Evolutionary conservation across 169 alveolate species (phyloP).

Genomic region (Cryptosporidium tyzzeri): DNA sequence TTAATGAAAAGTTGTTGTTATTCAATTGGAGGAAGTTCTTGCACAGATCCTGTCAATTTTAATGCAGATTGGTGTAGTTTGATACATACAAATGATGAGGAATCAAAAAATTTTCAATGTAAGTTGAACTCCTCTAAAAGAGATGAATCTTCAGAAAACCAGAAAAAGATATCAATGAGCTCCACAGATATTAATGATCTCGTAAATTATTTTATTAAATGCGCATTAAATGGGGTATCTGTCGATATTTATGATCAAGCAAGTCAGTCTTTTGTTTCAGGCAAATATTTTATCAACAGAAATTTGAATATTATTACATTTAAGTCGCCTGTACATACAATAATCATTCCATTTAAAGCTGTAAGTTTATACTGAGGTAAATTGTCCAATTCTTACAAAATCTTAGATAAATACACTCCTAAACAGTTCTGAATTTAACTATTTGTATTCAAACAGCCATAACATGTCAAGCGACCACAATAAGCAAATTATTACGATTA

Average conservation of each 20-base stretch:
- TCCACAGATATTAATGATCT: conserved; percentile 58
- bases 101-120: not conserved
- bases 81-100: conserved; percentile 6
- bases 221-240: conserved; percentile 66
- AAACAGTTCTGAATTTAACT: conserved; percentile 51
- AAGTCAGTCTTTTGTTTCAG: conserved; percentile 60
- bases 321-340: conserved; percentile 55
- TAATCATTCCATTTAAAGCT: conserved; percentile 72
- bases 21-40: conserved; percentile 6
- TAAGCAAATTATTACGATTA: conserved; percentile 40
- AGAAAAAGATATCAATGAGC: conserved; percentile 14
- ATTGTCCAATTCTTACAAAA: not conserved
- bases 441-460: conserved; percentile 42
- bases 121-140: conserved; percentile 16
- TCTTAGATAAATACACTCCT: conserved; percentile 56
- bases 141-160: conserved; percentile 39
- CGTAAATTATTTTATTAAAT: conserved; percentile 39
- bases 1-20: conserved; percentile 31
- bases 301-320: conserved; percentile 48
- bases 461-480: not conserved
- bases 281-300: conserved; percentile 59
- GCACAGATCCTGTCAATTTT: conserved; percentile 5
- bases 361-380: conserved; percentile 35
- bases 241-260: conserved; percentile 47
- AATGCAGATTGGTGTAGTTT: conserved; percentile 30